Evolutionary conservation across 75 land plant species (phyloP).

Genomic region (Pinus albicaulis): DNA sequence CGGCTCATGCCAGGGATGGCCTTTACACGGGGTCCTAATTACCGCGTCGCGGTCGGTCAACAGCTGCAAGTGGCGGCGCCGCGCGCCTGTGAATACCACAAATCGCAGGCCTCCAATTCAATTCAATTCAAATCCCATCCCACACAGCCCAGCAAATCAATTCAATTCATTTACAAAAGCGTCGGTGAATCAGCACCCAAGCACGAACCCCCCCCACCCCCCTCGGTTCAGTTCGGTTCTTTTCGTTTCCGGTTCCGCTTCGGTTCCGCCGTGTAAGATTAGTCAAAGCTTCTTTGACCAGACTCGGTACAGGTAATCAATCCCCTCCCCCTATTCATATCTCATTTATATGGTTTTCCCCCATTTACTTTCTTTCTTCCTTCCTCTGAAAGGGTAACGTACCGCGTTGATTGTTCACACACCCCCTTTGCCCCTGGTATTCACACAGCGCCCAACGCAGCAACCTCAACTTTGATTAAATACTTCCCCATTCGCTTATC

Average conservation of each 20-base stretch:
- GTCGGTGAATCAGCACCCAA: background rate
- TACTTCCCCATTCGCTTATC: background rate
- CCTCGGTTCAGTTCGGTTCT: background rate
- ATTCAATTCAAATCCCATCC: too few species aligned
- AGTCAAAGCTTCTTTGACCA: too few species aligned
- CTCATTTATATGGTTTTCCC: background rate
- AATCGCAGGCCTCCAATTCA: too few species aligned
- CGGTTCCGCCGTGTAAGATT: too few species aligned
- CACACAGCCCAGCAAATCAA: too few species aligned
- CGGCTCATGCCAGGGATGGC: background rate
- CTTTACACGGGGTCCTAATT: conserved; percentile 1
- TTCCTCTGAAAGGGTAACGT: background rate
- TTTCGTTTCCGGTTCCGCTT: background rate
- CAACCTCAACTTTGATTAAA: too few species aligned
- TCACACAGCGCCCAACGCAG: background rate
- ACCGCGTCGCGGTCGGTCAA: conserved; percentile 8
- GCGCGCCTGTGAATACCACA: background rate
- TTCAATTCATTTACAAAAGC: background rate
- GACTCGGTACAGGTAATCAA: background rate
- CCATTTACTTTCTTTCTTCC: background rate
- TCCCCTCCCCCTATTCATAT: background rate
- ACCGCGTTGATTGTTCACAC: background rate
- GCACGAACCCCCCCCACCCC: too few species aligned
- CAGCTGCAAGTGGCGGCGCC: conserved; percentile 8
- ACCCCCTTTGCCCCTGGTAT: background rate